phyloP scores from a whole-genome alignment of 306 rosid genomes.

The Casuarina cunninghamiana region DNA sequence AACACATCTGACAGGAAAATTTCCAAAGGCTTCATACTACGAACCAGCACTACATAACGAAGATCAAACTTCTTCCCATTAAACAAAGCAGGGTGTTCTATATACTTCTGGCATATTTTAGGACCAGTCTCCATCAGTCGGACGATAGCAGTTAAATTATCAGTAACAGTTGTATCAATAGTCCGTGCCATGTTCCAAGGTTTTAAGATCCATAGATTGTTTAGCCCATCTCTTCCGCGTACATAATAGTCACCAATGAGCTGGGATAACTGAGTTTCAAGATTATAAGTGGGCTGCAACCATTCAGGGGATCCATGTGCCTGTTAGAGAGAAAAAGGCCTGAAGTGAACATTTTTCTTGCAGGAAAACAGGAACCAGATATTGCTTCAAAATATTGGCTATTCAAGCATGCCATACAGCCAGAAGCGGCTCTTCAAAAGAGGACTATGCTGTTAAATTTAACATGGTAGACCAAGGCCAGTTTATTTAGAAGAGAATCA shows the following conservation, averaged over 20 bases:
- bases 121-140: slow-evolving; percentile 98
- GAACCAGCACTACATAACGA: slow-evolving; percentile 80
- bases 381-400: neutral
- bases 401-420: slow-evolving; percentile 15
- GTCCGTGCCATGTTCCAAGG: slow-evolving; percentile 99
- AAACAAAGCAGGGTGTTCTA: slow-evolving; percentile 86
- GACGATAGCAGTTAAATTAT: slow-evolving; percentile 71
- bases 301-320: slow-evolving; percentile 83
- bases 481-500: slow-evolving; percentile 15
- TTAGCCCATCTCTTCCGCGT: slow-evolving; percentile 66
- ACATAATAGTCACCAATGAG: slow-evolving; percentile 77
- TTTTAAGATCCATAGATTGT: slow-evolving; percentile 89
- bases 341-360: neutral
- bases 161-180: slow-evolving; percentile 88
- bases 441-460: slow-evolving; percentile 2
- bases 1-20: slow-evolving; percentile 77
- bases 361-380: neutral
- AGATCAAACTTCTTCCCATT: slow-evolving; percentile 86
- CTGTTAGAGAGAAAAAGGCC: slow-evolving; percentile 36
- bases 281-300: slow-evolving; percentile 96
- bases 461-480: slow-evolving; percentile 11
- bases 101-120: slow-evolving; percentile 95
- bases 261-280: slow-evolving; percentile 75
- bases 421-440: slow-evolving; percentile 6
- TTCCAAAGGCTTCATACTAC: slow-evolving; percentile 80